Percentiles rank a stretch among this genome's conserved stretches.
Conservation (phyloP, 2,329 filamentous ascomycete genomes). For the Hypoxylon rubiginosum region DNA sequence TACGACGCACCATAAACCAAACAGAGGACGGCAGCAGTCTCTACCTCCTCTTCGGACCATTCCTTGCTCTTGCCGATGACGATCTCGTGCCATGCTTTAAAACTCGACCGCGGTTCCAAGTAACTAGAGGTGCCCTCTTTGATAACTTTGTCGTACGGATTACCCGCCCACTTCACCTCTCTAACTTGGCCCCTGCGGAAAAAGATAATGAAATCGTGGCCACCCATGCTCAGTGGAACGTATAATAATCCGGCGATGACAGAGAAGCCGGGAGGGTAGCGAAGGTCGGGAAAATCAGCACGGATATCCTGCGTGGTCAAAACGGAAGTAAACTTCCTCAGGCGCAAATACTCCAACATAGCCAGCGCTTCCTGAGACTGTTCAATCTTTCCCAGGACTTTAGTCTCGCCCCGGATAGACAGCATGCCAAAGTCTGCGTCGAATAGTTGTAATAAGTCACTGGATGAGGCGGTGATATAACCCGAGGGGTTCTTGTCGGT, state of each 20-base stretch:
- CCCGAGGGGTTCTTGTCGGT: constrained; percentile 86
- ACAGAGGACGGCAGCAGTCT: constrained; percentile 89
- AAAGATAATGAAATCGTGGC: constrained; percentile 89
- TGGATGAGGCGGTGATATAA: constrained; percentile 90
- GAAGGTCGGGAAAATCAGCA: constrained; percentile 83
- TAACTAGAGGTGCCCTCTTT: constrained; percentile 79
- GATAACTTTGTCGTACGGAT: constrained; percentile 84
- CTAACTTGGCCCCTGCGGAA: constrained; percentile 83
- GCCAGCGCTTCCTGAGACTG: constrained; percentile 86
- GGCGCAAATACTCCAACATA: constrained; percentile 85
- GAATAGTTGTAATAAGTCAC: constrained; percentile 86
- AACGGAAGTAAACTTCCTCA: constrained; percentile 81
- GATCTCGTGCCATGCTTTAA: constrained; percentile 84
- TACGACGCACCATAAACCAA: constrained; percentile 85
- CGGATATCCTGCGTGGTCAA: constrained; percentile 81
- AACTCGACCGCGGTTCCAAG: constrained; percentile 83
- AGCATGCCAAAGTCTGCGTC: constrained; percentile 89
- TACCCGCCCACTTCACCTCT: constrained; percentile 88
- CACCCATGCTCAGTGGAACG: constrained; percentile 81
- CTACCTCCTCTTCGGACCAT: constrained; percentile 90
- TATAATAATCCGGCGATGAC: constrained; percentile 83
- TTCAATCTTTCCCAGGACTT: constrained; percentile 80
- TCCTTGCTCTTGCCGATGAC: constrained; percentile 86
- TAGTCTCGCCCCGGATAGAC: constrained; percentile 89
- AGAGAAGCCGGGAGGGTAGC: constrained; percentile 83